phyloP scores from a whole-genome alignment of 164 flowering plant species.

The Protea cynaroides region DNA sequence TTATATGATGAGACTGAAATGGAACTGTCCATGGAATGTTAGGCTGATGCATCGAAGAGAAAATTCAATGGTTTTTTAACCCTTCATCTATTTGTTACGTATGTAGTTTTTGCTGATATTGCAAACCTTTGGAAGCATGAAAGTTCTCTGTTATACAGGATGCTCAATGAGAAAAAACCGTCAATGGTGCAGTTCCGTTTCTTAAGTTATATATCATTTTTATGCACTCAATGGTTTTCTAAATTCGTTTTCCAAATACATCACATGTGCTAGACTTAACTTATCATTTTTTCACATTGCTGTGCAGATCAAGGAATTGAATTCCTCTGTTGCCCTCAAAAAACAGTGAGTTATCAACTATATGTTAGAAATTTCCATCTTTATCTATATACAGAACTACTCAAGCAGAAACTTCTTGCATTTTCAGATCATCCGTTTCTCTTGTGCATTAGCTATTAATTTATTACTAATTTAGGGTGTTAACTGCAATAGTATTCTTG shows the following conservation, averaged over 20 bases:
- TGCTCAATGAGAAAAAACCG: conserved; percentile 71
- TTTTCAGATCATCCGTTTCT: no score
- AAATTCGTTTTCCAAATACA: neutral
- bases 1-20: no score
- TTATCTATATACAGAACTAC: neutral
- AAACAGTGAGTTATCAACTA: conserved; percentile 59
- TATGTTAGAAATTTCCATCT: neutral
- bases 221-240: neutral
- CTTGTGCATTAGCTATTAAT: no score
- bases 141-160: no score
- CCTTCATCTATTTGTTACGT: no score
- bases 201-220: neutral
- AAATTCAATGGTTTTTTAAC: no score
- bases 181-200: conserved; percentile 48
- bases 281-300: neutral
- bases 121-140: no score
- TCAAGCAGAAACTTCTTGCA: neutral
- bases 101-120: no score
- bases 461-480: no score
- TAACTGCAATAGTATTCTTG: no score
- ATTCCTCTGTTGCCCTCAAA: conserved; percentile 81
- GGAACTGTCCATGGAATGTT: no score
- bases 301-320: conserved; percentile 84
- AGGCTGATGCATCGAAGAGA: no score
- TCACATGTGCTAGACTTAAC: neutral